phyloP scores from a whole-genome alignment of 1,284 basidiomycete genomes.

The Wolfiporia cocos region DNA sequence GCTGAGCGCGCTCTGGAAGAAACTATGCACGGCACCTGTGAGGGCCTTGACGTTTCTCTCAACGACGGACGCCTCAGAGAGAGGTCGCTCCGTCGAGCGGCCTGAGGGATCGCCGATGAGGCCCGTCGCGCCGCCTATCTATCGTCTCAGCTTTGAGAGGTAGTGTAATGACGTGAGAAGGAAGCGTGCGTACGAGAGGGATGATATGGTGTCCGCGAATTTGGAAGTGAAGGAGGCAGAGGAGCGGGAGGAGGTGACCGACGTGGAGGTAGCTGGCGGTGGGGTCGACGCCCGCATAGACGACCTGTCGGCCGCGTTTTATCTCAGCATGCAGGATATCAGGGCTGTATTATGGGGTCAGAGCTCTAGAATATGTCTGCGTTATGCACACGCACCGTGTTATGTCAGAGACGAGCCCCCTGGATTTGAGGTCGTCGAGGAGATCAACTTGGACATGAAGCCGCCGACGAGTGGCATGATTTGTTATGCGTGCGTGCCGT shows the following conservation, averaged over 20 bases:
- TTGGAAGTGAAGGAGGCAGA: slow-evolving; percentile 86
- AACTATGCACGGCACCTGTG: slow-evolving; percentile 56
- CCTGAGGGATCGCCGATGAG: slow-evolving; percentile 97
- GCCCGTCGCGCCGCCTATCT: slow-evolving; percentile 97
- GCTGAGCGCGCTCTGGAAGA: slow-evolving; percentile 63
- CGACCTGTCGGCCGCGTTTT: slow-evolving; percentile 37
- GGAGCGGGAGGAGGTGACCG: slow-evolving; percentile 88
- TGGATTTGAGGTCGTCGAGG: slow-evolving; percentile 22
- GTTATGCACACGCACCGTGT: slow-evolving; percentile 19
- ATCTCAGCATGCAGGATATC: too few relatives aligned
- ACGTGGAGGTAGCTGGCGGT: slow-evolving; percentile 88
- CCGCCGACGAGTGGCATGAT: too few relatives aligned
- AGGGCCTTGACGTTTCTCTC: slow-evolving; percentile 68
- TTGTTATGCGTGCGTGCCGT: too few relatives aligned
- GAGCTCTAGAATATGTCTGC: background rate
- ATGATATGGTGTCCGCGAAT: slow-evolving; percentile 77
- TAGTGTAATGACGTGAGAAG: background rate
- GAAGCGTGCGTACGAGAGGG: slow-evolving; percentile 40
- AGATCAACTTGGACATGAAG: slow-evolving; percentile 18
- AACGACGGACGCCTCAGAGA: slow-evolving; percentile 56
- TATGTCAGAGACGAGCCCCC: slow-evolving; percentile 28
- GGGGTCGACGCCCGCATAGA: slow-evolving; percentile 93
- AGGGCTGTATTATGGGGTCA: too few relatives aligned
- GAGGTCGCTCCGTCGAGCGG: slow-evolving; percentile 75
- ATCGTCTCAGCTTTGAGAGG: slow-evolving; percentile 1